phyloP scores from a whole-genome alignment of 805 yeast species.

The Priceomyces haplophilus region DNA sequence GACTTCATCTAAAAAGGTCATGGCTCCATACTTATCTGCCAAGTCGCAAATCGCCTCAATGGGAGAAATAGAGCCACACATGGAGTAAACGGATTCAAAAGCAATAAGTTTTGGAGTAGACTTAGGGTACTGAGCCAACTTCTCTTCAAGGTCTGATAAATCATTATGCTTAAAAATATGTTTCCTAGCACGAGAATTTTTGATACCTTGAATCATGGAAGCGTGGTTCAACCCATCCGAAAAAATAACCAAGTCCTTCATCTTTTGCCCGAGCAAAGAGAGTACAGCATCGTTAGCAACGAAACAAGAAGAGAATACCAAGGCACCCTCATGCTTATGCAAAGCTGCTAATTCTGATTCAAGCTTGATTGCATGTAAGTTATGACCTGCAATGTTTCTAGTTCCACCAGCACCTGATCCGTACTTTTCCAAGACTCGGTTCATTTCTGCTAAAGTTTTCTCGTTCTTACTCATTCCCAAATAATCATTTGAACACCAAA shows the following conservation, averaged over 20 bases:
- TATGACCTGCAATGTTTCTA: conserved; percentile 97
- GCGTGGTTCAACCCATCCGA: conserved; percentile 95
- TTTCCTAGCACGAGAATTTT: conserved; percentile 83
- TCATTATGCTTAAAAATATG: conserved; percentile 92
- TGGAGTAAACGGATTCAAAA: conserved; percentile 94
- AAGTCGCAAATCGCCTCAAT: conserved; percentile 88
- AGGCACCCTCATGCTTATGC: conserved; percentile 92
- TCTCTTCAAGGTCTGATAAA: conserved; percentile 74
- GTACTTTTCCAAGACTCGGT: conserved; percentile 73
- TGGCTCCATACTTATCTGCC: conserved; percentile 96
- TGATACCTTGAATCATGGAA: conserved; percentile 94
- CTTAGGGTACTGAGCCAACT: conserved; percentile 75
- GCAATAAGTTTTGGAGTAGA: conserved; percentile 94
- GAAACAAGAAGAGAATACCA: conserved; percentile 92
- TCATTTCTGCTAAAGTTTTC: conserved; percentile 72
- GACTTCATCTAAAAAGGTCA: conserved; percentile 96
- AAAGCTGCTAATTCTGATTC: conserved; percentile 86
- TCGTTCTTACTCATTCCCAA: conserved; percentile 89
- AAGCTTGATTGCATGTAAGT: conserved; percentile 78
- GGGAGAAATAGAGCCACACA: conserved; percentile 98
- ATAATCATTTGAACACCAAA: conserved; percentile 99
- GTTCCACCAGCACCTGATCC: conserved; percentile 99
- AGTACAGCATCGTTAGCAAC: conserved; percentile 96
- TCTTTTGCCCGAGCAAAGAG: conserved; percentile 84
- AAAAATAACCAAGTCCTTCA: conserved; percentile 86